phyloP scores from a whole-genome alignment of 805 yeast species.

The Yarrowia keelungensis region DNA sequence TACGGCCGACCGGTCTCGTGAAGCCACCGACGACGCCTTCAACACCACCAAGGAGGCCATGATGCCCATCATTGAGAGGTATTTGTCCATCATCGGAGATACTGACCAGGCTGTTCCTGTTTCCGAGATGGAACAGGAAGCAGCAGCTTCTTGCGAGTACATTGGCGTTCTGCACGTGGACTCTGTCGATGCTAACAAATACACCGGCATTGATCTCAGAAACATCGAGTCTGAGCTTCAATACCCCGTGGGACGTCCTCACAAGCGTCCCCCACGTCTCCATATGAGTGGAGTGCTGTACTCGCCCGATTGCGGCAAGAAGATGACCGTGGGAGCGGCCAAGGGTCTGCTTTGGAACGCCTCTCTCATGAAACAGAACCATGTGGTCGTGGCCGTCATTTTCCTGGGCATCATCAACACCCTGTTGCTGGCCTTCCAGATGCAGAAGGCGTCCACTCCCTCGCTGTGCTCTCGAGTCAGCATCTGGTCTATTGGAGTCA shows the following conservation, averaged over 20 bases:
- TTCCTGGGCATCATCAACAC: slow-evolving; percentile 61
- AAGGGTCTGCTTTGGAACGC: slow-evolving; percentile 21
- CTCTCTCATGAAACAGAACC: slow-evolving; percentile 45
- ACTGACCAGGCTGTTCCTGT: slow-evolving; percentile 65
- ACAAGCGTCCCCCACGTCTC: slow-evolving; percentile 63
- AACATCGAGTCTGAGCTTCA: slow-evolving; percentile 74
- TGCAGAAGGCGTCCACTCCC: slow-evolving; percentile 76
- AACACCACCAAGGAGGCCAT: slow-evolving; percentile 67
- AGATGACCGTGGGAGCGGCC: slow-evolving; percentile 48
- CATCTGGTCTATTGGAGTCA: slow-evolving; percentile 64
- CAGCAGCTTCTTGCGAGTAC: slow-evolving; percentile 69
- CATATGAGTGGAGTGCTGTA: slow-evolving; percentile 67
- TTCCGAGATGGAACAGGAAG: slow-evolving; percentile 61
- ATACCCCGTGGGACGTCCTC: slow-evolving; percentile 82
- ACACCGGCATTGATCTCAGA: slow-evolving; percentile 55
- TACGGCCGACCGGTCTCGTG: slow-evolving; percentile 51
- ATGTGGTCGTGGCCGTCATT: slow-evolving; percentile 55
- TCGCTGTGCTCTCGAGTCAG: slow-evolving; percentile 78
- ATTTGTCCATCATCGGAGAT: slow-evolving; percentile 49
- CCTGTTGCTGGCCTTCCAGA: slow-evolving; percentile 67
- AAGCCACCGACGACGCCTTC: slow-evolving; percentile 50
- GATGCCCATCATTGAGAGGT: slow-evolving; percentile 44
- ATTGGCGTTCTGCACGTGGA: slow-evolving; percentile 71
- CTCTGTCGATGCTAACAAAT: slow-evolving; percentile 61
- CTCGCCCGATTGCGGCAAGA: slow-evolving; percentile 88